Evolutionary conservation across 306 rosid genomes (phyloP).

Genomic region (Psophocarpus tetragonolobus): DNA sequence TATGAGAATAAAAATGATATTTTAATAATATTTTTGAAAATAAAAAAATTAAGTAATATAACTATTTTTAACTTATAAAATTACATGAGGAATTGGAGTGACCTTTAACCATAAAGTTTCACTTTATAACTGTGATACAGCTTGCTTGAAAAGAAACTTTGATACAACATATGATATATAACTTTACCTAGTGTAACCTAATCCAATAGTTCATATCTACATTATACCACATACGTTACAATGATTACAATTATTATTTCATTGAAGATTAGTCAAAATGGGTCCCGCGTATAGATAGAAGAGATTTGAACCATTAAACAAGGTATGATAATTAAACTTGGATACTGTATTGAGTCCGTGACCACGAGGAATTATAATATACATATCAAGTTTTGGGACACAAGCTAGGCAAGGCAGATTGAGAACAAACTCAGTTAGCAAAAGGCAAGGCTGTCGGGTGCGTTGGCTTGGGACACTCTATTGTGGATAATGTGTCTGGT

Average conservation of each 20-base stretch:
- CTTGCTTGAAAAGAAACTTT: too few species aligned
- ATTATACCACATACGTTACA: background rate
- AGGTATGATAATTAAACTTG: background rate
- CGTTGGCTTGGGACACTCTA: constrained; percentile 1
- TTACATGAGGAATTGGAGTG: too few species aligned
- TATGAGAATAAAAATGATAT: too few species aligned
- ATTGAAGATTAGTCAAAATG: constrained; percentile 6
- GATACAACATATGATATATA: too few species aligned
- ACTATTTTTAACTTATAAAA: too few species aligned
- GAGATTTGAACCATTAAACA: background rate
- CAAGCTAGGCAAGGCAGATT: constrained; percentile 2
- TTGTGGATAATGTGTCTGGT: background rate
- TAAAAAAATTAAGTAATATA: too few species aligned
- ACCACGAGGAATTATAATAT: background rate
- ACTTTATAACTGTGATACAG: too few species aligned
- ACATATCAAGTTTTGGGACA: background rate
- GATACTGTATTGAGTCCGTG: background rate
- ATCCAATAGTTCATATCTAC: background rate
- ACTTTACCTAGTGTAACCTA: background rate
- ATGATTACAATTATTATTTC: background rate
- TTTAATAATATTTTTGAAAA: too few species aligned
- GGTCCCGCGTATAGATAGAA: background rate
- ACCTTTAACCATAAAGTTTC: too few species aligned
- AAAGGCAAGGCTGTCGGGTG: constrained; percentile 30
- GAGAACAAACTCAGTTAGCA: background rate